Percentiles rank a stretch among this genome's conserved stretches.
Conservation (phyloP, 2,329 filamentous ascomycete species). For the Paecilomyces fulvus region DNA sequence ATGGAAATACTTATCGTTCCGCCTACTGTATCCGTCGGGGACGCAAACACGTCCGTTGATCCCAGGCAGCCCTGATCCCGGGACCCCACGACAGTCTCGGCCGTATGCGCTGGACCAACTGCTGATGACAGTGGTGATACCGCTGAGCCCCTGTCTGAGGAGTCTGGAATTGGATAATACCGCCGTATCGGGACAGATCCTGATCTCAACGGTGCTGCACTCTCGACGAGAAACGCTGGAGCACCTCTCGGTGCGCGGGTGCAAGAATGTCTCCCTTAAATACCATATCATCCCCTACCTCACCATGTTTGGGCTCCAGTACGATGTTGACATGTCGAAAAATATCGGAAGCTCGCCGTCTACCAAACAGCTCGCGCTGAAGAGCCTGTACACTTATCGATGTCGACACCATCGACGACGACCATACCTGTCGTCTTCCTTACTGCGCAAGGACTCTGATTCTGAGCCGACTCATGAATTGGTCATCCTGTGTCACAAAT, state of each 20-base stretch:
- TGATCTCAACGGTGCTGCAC: slow-evolving; percentile 47
- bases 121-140: slow-evolving; percentile 47
- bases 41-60: slow-evolving; percentile 26
- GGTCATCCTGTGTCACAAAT: slow-evolving; percentile 49
- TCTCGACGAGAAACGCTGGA: slow-evolving; percentile 47
- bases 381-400: slow-evolving; percentile 53
- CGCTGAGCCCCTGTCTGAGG: slow-evolving; percentile 48
- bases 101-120: slow-evolving; percentile 52
- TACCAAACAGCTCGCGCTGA: slow-evolving; percentile 42
- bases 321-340: slow-evolving; percentile 37
- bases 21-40: slow-evolving; percentile 37
- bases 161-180: slow-evolving; percentile 55
- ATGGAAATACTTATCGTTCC: slow-evolving; percentile 54
- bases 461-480: slow-evolving; percentile 54
- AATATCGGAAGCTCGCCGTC: slow-evolving; percentile 23
- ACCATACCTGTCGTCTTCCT: slow-evolving; percentile 49
- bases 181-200: slow-evolving; percentile 49
- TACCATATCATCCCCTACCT: slow-evolving; percentile 56
- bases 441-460: slow-evolving; percentile 49
- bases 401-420: slow-evolving; percentile 54
- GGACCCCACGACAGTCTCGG: slow-evolving; percentile 42
- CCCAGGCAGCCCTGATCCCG: slow-evolving; percentile 23
- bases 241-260: slow-evolving; percentile 53
- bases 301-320: slow-evolving; percentile 38
- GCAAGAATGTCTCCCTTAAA: slow-evolving; percentile 57